Conservation (phyloP, 2,329 filamentous ascomycete species). For the Arthrobotrys musiformis region DNA sequence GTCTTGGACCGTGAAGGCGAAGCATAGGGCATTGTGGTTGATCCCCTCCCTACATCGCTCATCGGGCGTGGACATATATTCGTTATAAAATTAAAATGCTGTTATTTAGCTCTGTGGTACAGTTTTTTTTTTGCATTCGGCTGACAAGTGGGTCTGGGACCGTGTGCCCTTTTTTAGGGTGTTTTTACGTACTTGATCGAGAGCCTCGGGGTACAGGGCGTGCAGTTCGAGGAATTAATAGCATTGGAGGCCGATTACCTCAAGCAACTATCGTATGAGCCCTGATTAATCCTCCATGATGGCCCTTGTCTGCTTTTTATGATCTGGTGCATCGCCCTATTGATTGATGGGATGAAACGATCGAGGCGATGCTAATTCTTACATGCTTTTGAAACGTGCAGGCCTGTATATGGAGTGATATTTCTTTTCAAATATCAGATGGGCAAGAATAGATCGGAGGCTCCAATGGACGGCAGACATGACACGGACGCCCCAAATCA, state of each 20-base stretch:
- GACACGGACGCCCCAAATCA: slow-evolving; percentile 78
- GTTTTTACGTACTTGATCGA: slow-evolving; percentile 98
- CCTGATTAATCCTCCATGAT: slow-evolving; percentile 59
- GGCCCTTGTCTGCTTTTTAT: background rate
- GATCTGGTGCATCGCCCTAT: background rate
- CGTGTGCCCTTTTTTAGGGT: slow-evolving; percentile 68
- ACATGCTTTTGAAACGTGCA: slow-evolving; percentile 60
- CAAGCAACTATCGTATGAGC: slow-evolving; percentile 68
- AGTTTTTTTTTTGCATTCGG: slow-evolving; percentile 5
- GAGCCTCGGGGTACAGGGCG: slow-evolving; percentile 86
- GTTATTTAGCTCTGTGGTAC: slow-evolving; percentile 4
- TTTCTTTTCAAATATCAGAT: slow-evolving; percentile 98
- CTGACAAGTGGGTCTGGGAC: slow-evolving; percentile 29
- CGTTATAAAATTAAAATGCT: slow-evolving; percentile 23
- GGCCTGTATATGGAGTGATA: slow-evolving; percentile 91
- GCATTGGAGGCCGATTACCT: slow-evolving; percentile 83
- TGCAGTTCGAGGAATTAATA: slow-evolving; percentile 97
- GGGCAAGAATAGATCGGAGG: slow-evolving; percentile 71
- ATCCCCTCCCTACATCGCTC: background rate
- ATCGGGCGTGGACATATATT: slow-evolving; percentile 29
- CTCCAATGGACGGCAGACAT: slow-evolving; percentile 81
- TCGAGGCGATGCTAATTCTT: slow-evolving; percentile 49
- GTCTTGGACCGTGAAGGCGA: slow-evolving; percentile 21
- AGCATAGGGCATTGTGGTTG: slow-evolving; percentile 13
- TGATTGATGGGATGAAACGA: slow-evolving; percentile 7